phyloP scores from a whole-genome alignment of 352 stramenopile genomes.

The Phytophthora colocasiae region DNA sequence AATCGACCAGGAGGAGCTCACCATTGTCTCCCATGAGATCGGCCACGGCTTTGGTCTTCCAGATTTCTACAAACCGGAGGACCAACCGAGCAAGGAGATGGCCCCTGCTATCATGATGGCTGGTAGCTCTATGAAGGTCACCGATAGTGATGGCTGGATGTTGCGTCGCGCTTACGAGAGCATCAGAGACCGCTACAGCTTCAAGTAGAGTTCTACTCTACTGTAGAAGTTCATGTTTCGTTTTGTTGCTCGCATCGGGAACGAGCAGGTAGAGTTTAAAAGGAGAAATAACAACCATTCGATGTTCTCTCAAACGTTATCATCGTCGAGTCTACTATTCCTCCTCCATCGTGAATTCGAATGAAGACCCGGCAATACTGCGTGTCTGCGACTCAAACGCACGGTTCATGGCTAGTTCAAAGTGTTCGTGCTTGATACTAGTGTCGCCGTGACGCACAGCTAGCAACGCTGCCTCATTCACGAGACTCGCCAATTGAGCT shows the following conservation, averaged over 20 bases:
- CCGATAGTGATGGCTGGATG: conserved; percentile 39
- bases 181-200: conserved; percentile 24
- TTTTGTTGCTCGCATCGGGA: conserved; percentile 10
- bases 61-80: conserved; percentile 24
- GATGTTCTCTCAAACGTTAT: conserved; percentile 1
- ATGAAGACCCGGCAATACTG: conserved; percentile 59
- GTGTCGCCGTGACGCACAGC: conserved; percentile 75
- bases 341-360: conserved; percentile 65
- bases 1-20: conserved; percentile 33
- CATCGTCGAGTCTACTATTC: conserved; percentile 4
- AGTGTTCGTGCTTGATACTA: conserved; percentile 69
- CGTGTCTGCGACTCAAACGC: conserved; percentile 68
- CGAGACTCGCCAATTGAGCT: conserved; percentile 79
- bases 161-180: conserved; percentile 28
- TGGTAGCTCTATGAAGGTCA: conserved; percentile 30
- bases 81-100: conserved; percentile 21
- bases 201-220: conserved; percentile 4
- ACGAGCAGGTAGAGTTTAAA: conserved; percentile 7
- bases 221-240: too few species aligned
- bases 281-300: neutral
- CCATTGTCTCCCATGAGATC: conserved; percentile 43
- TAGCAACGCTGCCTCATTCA: conserved; percentile 85
- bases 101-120: conserved; percentile 32
- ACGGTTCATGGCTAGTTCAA: conserved; percentile 78
- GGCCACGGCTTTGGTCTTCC: conserved; percentile 32